Evolutionary conservation across 345 rosid species (phyloP), one percentile per base, ranked within the genome.

Genomic region (Euphorbia peplus): DNA sequence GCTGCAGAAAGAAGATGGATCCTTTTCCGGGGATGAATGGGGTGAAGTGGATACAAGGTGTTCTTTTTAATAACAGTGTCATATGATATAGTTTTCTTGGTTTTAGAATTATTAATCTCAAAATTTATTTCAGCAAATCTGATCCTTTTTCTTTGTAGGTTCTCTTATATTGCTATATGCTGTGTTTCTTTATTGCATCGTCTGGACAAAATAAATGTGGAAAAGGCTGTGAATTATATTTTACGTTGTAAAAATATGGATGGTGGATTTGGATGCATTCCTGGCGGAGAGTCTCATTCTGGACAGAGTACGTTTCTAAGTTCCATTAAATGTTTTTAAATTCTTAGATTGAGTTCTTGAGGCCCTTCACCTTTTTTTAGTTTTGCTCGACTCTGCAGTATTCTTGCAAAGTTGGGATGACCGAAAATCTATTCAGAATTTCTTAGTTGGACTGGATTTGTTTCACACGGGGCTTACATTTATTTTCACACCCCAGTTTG

Each of bases 181-280:
- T 88, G 95, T 81, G 93, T 95, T 22, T 84, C 97, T 32, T 61
- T 91, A 75, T 61, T 91, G 60, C 77, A 80, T 21, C 69, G 80
- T 66, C 76, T 91, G 67, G 89, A 87, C 53, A 84, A 83, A 58
- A 83, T 95, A 76, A 83, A 88, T 64, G 89, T 90, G 67, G 82
- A 79, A 76, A 95, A 83, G 77, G 97, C 95, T 0, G 96, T 88
- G 72, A 70, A 79, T 62, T 95, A 88, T 72, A 86, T 91, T 24
- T 74, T 95, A 50, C 87, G 97, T 69, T 95, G 99, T 89, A 85
- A 85, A 86, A 95, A 89, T 75, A 70, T 83, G 53, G 99, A 91
- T 66, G 97, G 99, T 64, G 99, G 99, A 67, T 93, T 93, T 70
- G 98, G 98, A 65, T 87, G 99, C 78, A 83, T 85, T 42, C 96